phyloP scores from a whole-genome alignment of 1,284 basidiomycete species.

The Tilletia walkeri region DNA sequence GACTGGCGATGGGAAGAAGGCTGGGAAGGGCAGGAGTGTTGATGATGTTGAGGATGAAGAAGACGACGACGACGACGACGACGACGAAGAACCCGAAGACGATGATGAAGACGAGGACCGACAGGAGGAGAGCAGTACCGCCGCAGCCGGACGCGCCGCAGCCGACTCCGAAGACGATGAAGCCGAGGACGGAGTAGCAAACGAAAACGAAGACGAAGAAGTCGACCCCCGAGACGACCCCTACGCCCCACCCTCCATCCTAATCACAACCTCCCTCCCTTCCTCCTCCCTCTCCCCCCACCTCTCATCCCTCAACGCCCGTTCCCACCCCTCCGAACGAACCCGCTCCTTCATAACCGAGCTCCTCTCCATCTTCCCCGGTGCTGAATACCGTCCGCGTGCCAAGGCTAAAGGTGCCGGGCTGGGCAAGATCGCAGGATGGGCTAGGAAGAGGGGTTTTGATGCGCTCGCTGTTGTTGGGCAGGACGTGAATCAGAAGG shows the following conservation, averaged over 20 bases:
- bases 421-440: slow-evolving; percentile 85
- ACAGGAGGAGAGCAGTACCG: slow-evolving; percentile 1
- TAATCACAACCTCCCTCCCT: slow-evolving; percentile 52
- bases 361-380: slow-evolving; percentile 85
- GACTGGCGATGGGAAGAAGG: slow-evolving; percentile 21
- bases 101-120: slow-evolving; percentile 16
- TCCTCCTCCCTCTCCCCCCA: slow-evolving; percentile 47
- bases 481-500: slow-evolving; percentile 67
- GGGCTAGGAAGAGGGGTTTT: slow-evolving; percentile 86
- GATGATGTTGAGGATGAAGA: slow-evolving; percentile 30
- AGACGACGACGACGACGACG: slow-evolving; percentile 49
- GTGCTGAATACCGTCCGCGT: slow-evolving; percentile 85
- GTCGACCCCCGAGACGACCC: slow-evolving; percentile 47
- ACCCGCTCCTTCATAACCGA: slow-evolving; percentile 69
- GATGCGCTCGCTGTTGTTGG: slow-evolving; percentile 88
- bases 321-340: slow-evolving; percentile 58
- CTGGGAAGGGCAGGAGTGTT: slow-evolving; percentile 32
- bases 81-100: slow-evolving; percentile 33
- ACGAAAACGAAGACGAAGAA: slow-evolving; percentile 30
- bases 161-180: slow-evolving; percentile 19
- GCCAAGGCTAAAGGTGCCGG: slow-evolving; percentile 92
- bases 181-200: not conserved
- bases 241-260: slow-evolving; percentile 42
- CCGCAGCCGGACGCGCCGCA: slow-evolving; percentile 7
- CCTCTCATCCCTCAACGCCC: slow-evolving; percentile 62